phyloP scores from a whole-genome alignment of 2,329 filamentous ascomycete species.

The Microsporum audouinii region DNA sequence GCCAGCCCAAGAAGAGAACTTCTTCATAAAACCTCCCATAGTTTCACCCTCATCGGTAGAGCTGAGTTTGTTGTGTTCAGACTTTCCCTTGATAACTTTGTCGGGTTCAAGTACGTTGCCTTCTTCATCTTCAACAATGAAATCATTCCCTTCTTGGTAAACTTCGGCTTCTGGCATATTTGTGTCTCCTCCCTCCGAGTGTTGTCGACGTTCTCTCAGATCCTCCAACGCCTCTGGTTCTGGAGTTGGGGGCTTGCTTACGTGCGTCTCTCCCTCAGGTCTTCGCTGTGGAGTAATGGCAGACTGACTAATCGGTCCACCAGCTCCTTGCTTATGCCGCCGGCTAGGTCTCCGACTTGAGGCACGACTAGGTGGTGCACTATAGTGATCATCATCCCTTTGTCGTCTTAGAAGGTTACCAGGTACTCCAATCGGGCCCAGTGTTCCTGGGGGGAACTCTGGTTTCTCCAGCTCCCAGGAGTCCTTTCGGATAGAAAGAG shows the following conservation, averaged over 20 bases:
- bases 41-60: slow-evolving; percentile 34
- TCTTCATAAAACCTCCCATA: slow-evolving; percentile 20
- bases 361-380: slow-evolving; percentile 44
- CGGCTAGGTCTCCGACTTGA: slow-evolving; percentile 41
- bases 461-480: slow-evolving; percentile 52
- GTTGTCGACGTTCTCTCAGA: slow-evolving; percentile 11
- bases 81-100: slow-evolving; percentile 38
- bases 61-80: slow-evolving; percentile 26
- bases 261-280: slow-evolving; percentile 20
- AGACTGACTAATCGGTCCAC: slow-evolving; percentile 79
- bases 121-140: slow-evolving; percentile 73
- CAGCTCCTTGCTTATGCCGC: slow-evolving; percentile 57
- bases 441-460: slow-evolving; percentile 54
- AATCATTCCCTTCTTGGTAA: slow-evolving; percentile 67
- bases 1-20: slow-evolving; percentile 37
- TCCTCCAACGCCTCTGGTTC: slow-evolving; percentile 10
- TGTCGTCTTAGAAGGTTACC: slow-evolving; percentile 72
- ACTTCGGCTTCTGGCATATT: slow-evolving; percentile 41
- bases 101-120: slow-evolving; percentile 71
- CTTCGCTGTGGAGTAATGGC: slow-evolving; percentile 61
- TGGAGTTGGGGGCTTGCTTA: slow-evolving; percentile 14
- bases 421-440: slow-evolving; percentile 60
- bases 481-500: slow-evolving; percentile 59
- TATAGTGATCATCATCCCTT: slow-evolving; percentile 59
- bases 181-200: slow-evolving; percentile 21